Percentiles rank a stretch among this genome's conserved stretches.
These are phyloP conservation scores for Neofusicoccum ribis DNA, from an alignment of 2,329 filamentous ascomycete species.

Conservation along the genomic window DNA sequence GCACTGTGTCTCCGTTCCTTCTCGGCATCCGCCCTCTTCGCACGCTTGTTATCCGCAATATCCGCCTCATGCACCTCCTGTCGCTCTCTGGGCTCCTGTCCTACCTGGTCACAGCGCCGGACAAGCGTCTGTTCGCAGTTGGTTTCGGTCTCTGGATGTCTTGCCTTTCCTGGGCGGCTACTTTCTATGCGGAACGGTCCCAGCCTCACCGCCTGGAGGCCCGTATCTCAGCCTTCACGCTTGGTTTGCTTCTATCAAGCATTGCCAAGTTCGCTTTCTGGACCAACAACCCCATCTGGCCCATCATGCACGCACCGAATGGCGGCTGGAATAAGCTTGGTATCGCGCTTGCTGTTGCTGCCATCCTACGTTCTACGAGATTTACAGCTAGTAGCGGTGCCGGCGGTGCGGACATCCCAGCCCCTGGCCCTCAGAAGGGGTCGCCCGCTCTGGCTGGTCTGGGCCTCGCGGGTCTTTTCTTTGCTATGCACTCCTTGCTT, in stretches of 20 bases:
- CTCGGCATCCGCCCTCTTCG: slow-evolving; percentile 71
- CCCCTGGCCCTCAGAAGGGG: slow-evolving; percentile 60
- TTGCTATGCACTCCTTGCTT: slow-evolving; percentile 85
- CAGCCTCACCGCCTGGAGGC: slow-evolving; percentile 77
- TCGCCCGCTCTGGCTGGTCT: slow-evolving; percentile 72
- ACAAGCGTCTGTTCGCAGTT: slow-evolving; percentile 74
- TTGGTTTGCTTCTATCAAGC: slow-evolving; percentile 82
- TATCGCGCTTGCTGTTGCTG: slow-evolving; percentile 71
- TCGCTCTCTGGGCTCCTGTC: slow-evolving; percentile 78
- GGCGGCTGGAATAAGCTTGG: slow-evolving; percentile 91
- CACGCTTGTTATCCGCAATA: slow-evolving; percentile 65
- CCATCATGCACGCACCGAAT: slow-evolving; percentile 84
- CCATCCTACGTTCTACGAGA: slow-evolving; percentile 74
- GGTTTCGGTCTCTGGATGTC: slow-evolving; percentile 78
- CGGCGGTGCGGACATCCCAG: slow-evolving; percentile 47
- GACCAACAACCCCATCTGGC: slow-evolving; percentile 97
- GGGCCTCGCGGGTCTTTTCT: slow-evolving; percentile 81
- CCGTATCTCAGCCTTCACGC: slow-evolving; percentile 74
- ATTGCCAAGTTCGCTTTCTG: slow-evolving; percentile 89
- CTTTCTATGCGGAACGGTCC: slow-evolving; percentile 73
- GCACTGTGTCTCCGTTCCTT: slow-evolving; percentile 76
- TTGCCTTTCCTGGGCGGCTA: slow-evolving; percentile 81
- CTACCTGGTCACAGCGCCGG: slow-evolving; percentile 73
- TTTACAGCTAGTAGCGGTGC: slow-evolving; percentile 51
- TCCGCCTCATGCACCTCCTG: slow-evolving; percentile 70